Evolutionary conservation across 2,329 filamentous ascomycete genomes (phyloP), one percentile per base, ranked within the genome.

Genomic region (Trichoderma simmonsii): DNA sequence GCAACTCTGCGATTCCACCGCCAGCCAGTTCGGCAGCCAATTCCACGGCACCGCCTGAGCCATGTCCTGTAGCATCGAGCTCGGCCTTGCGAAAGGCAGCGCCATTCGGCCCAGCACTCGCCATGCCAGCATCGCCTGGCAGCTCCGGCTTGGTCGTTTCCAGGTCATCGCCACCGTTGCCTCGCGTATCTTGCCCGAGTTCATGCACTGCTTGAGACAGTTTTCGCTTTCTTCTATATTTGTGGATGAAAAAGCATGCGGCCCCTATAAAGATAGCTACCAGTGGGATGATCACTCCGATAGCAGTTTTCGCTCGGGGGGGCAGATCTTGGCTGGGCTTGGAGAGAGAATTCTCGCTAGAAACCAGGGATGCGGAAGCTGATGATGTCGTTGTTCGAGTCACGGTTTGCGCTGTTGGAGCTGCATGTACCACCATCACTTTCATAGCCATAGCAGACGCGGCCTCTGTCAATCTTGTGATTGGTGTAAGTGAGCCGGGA

Each of bases 371-470:
- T 21, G n/a, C 43, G 8, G 43, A 18, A 8, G 43, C 43, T 18
- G 43, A n/a, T 0, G 43, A 48, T 48, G n/a, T 51, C 43, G 43
- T 1, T 1, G 43, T 51, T 0, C 43, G 18, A 51, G 43, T 51
- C 21, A 4, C 43, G 3, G 43, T 21, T 0, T 21, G 43, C 43
- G 3, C 43, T 0, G 43, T 0, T 21, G n/a, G 5, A 12, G 43
- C 43, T 21, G n/a, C 1, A 6, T 51, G n/a, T 21, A 51, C 43
- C n/a, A 51, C 43, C n/a, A 51, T 21, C 9, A 51, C 43, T 51
- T 0, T 51, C 43, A 21, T n/a, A 51, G 43, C 43, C 9, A n/a
- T 0, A 0, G n/a, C 18, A 48, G 0, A 11, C 0, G 1, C 3
- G 39, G 39, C 39, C 15, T 11, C 3, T 48, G 39, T n/a, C n/a